Conservation (phyloP, 306 rosid species). For the Dalbergia cochinchinensis region DNA sequence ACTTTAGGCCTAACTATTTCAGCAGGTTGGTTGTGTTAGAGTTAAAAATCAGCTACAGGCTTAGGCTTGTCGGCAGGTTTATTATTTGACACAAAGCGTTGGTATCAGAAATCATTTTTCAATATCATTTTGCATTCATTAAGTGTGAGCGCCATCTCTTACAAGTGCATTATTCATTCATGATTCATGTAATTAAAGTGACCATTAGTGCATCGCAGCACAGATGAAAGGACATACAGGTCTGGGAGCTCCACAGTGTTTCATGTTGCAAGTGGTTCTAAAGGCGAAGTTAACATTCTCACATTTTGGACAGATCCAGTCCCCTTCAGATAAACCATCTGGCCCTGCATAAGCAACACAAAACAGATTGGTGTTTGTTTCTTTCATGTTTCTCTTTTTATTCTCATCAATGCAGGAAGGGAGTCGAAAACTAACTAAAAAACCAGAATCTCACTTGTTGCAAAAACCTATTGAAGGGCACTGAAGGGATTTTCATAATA, state of each 20-base stretch:
- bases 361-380: background rate
- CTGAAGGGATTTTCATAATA: background rate
- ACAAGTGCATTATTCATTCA: slow-evolving; percentile 15
- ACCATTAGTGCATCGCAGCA: slow-evolving; percentile 3
- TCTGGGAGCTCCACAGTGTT: slow-evolving; percentile 60
- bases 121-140: background rate
- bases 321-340: slow-evolving; percentile 58
- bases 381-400: background rate
- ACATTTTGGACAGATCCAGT: slow-evolving; percentile 60
- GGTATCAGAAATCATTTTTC: background rate
- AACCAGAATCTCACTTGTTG: background rate
- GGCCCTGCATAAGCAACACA: slow-evolving; percentile 50
- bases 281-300: slow-evolving; percentile 66
- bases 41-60: too few species aligned
- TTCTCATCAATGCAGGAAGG: background rate
- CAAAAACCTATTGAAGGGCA: background rate
- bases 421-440: background rate
- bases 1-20: too few species aligned
- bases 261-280: slow-evolving; percentile 65
- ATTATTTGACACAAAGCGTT: background rate
- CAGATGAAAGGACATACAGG: slow-evolving; percentile 55
- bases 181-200: background rate
- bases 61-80: too few species aligned
- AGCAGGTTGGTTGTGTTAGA: too few species aligned
- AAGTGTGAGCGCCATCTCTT: background rate